These are phyloP conservation scores for Elsinoe batatas DNA, from an alignment of 2,329 filamentous ascomycete genomes.

Conservation along the genomic window DNA sequence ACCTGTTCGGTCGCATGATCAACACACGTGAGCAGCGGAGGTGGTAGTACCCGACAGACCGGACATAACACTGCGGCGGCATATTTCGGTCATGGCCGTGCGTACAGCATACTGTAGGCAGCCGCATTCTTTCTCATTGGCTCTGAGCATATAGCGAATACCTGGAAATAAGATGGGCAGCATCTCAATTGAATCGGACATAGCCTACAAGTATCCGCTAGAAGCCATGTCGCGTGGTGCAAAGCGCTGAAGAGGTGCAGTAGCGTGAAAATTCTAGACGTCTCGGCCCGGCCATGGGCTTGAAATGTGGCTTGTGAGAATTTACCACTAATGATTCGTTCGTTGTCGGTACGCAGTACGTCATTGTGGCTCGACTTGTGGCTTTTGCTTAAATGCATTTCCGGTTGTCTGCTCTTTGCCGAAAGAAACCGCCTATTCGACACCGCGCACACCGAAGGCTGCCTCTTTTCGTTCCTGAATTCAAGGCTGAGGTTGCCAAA, in stretches of 20 bases:
- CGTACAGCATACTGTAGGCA: neutral
- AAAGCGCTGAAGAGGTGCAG: neutral
- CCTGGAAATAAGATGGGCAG: neutral
- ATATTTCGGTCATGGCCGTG: neutral
- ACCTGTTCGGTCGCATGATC: neutral
- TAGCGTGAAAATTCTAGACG: neutral
- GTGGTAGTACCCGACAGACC: neutral
- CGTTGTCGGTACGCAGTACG: neutral
- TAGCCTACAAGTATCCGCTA: neutral
- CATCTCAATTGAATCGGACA: neutral
- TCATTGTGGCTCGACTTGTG: neutral
- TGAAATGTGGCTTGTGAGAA: neutral
- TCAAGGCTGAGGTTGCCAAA: neutral
- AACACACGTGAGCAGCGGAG: neutral
- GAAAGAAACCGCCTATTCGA: neutral
- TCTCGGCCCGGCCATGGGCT: neutral
- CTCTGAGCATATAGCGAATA: neutral
- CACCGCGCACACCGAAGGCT: neutral
- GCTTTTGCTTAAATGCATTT: neutral
- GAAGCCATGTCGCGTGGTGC: neutral
- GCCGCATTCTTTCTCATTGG: slow-evolving; percentile 1
- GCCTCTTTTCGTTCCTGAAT: neutral
- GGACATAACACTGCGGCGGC: neutral
- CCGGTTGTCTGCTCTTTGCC: neutral
- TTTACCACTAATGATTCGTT: neutral